These are phyloP conservation scores for Halophytophthora batemanensis DNA, from an alignment of 352 stramenopile genomes.

Conservation along the genomic window DNA sequence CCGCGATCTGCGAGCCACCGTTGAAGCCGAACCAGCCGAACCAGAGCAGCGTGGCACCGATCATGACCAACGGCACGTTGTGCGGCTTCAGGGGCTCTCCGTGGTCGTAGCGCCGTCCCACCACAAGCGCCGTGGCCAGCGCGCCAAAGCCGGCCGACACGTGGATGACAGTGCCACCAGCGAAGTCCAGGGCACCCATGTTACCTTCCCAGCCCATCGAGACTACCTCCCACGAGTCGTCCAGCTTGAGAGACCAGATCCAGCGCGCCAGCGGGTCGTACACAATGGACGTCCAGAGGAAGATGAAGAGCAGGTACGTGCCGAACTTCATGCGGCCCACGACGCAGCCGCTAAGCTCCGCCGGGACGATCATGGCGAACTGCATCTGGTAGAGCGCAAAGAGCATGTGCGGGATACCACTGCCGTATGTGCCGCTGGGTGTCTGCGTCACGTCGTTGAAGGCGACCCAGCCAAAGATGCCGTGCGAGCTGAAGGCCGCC, in stretches of 20 bases:
- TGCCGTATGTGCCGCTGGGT: slow-evolving; percentile 49
- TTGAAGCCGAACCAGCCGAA: slow-evolving; percentile 90
- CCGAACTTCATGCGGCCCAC: slow-evolving; percentile 84
- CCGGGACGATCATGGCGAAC: slow-evolving; percentile 80
- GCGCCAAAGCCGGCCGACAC: slow-evolving; percentile 76
- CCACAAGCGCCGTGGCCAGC: slow-evolving; percentile 63
- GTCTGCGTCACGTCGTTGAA: slow-evolving; percentile 55
- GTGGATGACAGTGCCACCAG: slow-evolving; percentile 82
- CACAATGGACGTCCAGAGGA: slow-evolving; percentile 80
- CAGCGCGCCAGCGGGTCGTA: slow-evolving; percentile 85
- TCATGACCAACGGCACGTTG: slow-evolving; percentile 86
- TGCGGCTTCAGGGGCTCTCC: slow-evolving; percentile 67
- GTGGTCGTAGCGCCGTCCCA: slow-evolving; percentile 77
- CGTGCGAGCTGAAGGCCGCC: slow-evolving; percentile 53
- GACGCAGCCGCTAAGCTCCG: slow-evolving; percentile 71
- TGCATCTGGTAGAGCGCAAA: slow-evolving; percentile 84
- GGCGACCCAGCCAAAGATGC: slow-evolving; percentile 50
- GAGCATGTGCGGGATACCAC: slow-evolving; percentile 59
- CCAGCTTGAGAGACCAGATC: slow-evolving; percentile 79
- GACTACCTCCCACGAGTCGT: slow-evolving; percentile 39
- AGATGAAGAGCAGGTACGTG: slow-evolving; percentile 69
- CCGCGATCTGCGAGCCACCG: slow-evolving; percentile 54
- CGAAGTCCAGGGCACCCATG: slow-evolving; percentile 79
- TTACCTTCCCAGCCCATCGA: slow-evolving; percentile 63
- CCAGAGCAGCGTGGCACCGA: slow-evolving; percentile 72